Conservation (phyloP, 2,329 filamentous ascomycete genomes). For the Fusarium sp. region DNA sequence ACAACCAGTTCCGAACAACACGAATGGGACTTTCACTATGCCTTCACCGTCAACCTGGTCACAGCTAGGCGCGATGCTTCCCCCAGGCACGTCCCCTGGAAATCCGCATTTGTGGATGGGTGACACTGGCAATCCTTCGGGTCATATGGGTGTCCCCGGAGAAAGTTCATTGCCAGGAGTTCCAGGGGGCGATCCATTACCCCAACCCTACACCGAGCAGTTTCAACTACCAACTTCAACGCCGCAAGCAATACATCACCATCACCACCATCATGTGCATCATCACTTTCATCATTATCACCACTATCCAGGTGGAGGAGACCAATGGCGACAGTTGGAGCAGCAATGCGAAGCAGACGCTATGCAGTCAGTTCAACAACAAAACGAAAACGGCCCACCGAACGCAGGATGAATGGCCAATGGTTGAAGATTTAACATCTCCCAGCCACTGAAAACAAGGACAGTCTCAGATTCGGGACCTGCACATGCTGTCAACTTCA, state of each 20-base stretch:
- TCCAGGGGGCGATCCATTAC: constrained; percentile 8
- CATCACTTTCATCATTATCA: constrained; percentile 42
- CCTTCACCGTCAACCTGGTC: constrained; percentile 32
- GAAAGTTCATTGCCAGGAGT: not conserved
- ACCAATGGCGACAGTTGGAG: constrained; percentile 31
- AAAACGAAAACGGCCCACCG: constrained; percentile 13
- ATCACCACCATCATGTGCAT: constrained; percentile 37
- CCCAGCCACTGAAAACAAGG: not conserved
- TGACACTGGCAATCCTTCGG: not conserved
- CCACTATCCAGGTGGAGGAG: constrained; percentile 22
- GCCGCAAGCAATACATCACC: constrained; percentile 32
- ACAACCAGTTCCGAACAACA: not conserved
- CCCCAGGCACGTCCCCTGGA: constrained; percentile 12
- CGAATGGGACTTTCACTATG: constrained; percentile 1
- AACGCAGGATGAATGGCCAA: constrained; percentile 19
- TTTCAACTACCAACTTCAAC: constrained; percentile 25
- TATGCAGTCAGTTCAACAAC: constrained; percentile 21
- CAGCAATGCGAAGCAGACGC: constrained; percentile 37
- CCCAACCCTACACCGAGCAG: constrained; percentile 18
- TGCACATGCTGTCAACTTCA: too few species aligned
- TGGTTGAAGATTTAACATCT: not conserved
- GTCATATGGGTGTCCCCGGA: constrained; percentile 25
- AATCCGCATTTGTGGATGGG: constrained; percentile 33
- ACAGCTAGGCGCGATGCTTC: constrained; percentile 27
- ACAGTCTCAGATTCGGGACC: not conserved